A percentile compares a stretch with the other conserved stretches of the same genome.
These are phyloP conservation scores for Curvularia sp. DNA, from an alignment of 2,329 filamentous ascomycete genomes.

Conservation along the genomic window DNA sequence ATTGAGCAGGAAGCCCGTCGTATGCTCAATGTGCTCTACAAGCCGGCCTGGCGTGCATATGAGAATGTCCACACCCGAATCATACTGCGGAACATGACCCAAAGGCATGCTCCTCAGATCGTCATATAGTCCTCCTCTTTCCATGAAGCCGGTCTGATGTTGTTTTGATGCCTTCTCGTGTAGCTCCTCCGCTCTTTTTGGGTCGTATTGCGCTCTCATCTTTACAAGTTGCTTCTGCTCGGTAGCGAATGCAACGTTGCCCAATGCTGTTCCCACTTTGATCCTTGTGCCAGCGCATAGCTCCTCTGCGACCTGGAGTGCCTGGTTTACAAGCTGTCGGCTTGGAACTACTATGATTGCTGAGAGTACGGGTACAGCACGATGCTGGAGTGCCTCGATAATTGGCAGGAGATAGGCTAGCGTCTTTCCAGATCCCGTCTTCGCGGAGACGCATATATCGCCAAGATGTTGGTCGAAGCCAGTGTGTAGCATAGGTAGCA, in stretches of 20 bases:
- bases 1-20: conserved; percentile 79
- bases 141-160: conserved; percentile 41
- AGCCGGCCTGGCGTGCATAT: conserved; percentile 91
- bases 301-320: conserved; percentile 74
- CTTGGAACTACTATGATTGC: conserved; percentile 90
- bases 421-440: conserved; percentile 95
- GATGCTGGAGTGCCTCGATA: conserved; percentile 74
- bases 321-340: conserved; percentile 87
- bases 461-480: conserved; percentile 67
- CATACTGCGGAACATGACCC: conserved; percentile 69
- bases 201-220: conserved; percentile 67
- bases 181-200: conserved; percentile 61
- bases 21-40: conserved; percentile 87
- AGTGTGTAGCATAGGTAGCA: conserved; percentile 80
- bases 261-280: conserved; percentile 81
- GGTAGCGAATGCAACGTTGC: conserved; percentile 74
- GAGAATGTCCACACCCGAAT: conserved; percentile 82
- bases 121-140: conserved; percentile 48
- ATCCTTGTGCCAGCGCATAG: conserved; percentile 76
- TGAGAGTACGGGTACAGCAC: conserved; percentile 70
- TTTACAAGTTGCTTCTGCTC: conserved; percentile 70
- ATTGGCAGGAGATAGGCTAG: conserved; percentile 89
- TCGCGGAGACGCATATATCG: conserved; percentile 88
- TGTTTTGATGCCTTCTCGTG: conserved; percentile 51
- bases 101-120: conserved; percentile 56